phyloP scores from a whole-genome alignment of 164 flowering plant species.

The Vitis riparia region DNA sequence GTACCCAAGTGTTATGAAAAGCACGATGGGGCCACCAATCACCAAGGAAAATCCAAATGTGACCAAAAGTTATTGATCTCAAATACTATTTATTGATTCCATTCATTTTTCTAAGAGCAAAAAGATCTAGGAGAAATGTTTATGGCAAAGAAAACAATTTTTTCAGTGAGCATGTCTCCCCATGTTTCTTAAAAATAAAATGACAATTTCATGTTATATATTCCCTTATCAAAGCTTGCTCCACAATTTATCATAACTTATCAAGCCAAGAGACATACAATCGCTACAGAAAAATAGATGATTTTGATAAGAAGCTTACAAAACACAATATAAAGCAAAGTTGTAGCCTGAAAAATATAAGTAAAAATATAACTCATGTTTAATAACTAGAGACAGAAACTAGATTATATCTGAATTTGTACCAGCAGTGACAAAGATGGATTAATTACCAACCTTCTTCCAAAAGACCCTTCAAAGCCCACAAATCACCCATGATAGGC shows the following conservation, averaged over 20 bases:
- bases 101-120: too few relatives aligned
- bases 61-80: too few relatives aligned
- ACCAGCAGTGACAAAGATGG: neutral
- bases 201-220: neutral
- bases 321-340: neutral
- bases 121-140: too few relatives aligned
- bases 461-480: slow-evolving; percentile 96
- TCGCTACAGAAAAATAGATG: neutral
- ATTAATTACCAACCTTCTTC: slow-evolving; percentile 65
- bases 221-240: neutral
- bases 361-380: slow-evolving; percentile 1
- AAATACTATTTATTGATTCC: too few relatives aligned
- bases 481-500: slow-evolving; percentile 96
- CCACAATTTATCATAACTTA: neutral
- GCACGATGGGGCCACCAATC: too few relatives aligned
- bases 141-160: too few relatives aligned
- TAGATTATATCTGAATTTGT: neutral
- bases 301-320: neutral
- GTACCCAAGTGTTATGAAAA: too few relatives aligned
- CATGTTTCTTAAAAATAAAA: neutral
- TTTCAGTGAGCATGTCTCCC: too few relatives aligned
- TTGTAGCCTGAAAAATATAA: neutral
- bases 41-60: too few relatives aligned
- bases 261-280: neutral
- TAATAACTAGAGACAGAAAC: neutral